Evolutionary conservation across 148 eudicot species (phyloP).

Genomic region (Rhododendron griersonianum): DNA sequence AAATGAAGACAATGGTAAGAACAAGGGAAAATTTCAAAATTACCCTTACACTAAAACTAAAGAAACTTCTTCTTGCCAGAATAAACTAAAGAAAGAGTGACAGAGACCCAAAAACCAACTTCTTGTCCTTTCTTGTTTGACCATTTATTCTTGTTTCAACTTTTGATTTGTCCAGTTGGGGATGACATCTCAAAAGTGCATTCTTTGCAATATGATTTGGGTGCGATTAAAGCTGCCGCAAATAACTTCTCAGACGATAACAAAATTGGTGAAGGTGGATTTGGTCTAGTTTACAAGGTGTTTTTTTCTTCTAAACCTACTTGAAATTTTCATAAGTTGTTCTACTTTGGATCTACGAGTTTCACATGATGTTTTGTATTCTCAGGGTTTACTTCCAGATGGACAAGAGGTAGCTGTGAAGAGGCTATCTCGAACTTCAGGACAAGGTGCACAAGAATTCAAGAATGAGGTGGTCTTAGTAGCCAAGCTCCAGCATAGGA

Average conservation of each 20-base stretch:
- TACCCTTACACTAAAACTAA: not conserved
- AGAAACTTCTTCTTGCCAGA: not conserved
- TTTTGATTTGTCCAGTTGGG: not conserved
- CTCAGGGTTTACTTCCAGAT: conserved; percentile 32
- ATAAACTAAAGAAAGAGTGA: not conserved
- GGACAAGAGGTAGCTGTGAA: conserved; percentile 48
- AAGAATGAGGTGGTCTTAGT: conserved; percentile 37
- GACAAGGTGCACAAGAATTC: conserved; percentile 40
- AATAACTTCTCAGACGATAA: conserved; percentile 11
- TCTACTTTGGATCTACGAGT: not conserved
- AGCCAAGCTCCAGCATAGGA: conserved; percentile 45
- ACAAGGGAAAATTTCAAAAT: not conserved
- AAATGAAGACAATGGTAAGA: not conserved
- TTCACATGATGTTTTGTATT: not conserved
- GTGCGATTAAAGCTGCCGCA: conserved; percentile 2
- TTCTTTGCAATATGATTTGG: conserved; percentile 8
- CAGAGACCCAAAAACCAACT: not conserved
- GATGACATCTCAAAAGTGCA: not conserved
- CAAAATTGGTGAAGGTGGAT: conserved; percentile 17
- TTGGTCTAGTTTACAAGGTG: conserved; percentile 18
- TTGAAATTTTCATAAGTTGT: not conserved
- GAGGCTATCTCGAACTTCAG: conserved; percentile 26
- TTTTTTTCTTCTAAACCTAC: not conserved
- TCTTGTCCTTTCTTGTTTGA: not conserved
- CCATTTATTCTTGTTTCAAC: not conserved